Conservation (phyloP, 1,139 yeast genomes). For the Geotrichum bryndzae region DNA sequence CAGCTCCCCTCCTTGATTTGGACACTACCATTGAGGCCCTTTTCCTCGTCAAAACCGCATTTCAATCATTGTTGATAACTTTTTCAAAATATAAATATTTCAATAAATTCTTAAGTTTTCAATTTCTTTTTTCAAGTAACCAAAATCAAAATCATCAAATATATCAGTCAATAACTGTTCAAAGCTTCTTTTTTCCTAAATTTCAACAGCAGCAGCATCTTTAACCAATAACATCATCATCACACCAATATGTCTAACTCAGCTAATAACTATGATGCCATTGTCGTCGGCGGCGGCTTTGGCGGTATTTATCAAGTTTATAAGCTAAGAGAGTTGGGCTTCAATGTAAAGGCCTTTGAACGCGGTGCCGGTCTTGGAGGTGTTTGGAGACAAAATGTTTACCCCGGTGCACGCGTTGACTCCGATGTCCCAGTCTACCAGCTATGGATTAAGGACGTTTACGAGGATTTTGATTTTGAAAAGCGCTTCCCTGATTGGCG, state of each 20-base stretch:
- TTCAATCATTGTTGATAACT: too few species aligned
- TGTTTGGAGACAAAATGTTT: conserved; percentile 49
- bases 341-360: conserved; percentile 39
- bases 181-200: background rate
- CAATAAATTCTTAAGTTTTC: too few species aligned
- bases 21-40: too few species aligned
- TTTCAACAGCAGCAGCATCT: background rate
- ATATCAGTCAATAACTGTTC: too few species aligned
- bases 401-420: conserved; percentile 47
- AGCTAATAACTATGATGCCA: conserved; percentile 26
- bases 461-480: conserved; percentile 41
- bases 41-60: too few species aligned
- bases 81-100: too few species aligned
- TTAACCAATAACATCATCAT: background rate
- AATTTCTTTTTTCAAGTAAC: too few species aligned
- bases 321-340: conserved; percentile 36
- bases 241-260: background rate
- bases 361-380: conserved; percentile 45
- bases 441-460: conserved; percentile 43
- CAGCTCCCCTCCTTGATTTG: too few species aligned
- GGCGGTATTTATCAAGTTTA: conserved; percentile 41
- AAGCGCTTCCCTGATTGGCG: conserved; percentile 43
- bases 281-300: conserved; percentile 47
- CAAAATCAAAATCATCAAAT: too few species aligned
- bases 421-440: conserved; percentile 48